Conservation (phyloP, 805 yeast genomes). For the Ogataea haglerorum region DNA sequence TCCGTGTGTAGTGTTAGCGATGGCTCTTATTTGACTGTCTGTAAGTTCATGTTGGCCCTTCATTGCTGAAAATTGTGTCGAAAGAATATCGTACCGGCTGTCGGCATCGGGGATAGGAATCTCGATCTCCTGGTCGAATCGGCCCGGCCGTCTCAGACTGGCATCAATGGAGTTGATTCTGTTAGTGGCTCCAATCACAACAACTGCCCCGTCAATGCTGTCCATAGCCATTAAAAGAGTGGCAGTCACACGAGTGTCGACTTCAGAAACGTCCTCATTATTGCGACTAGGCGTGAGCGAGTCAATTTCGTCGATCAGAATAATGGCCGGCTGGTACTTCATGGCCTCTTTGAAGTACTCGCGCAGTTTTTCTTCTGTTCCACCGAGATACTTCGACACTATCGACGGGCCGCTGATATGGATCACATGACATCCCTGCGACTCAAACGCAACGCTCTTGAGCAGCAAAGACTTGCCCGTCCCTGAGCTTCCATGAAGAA, state of each 20-base stretch:
- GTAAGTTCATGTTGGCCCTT: conserved; percentile 45
- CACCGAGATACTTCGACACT: conserved; percentile 90
- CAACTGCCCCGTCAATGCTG: conserved; percentile 60
- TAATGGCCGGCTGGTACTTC: conserved; percentile 79
- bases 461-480: conserved; percentile 92
- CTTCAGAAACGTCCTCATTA: conserved; percentile 84
- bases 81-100: conserved; percentile 71
- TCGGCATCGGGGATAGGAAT: conserved; percentile 89
- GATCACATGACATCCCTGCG: conserved; percentile 72
- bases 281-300: conserved; percentile 83
- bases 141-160: conserved; percentile 85
- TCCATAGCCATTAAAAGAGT: conserved; percentile 82
- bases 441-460: conserved; percentile 74
- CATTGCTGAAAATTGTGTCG: conserved; percentile 57
- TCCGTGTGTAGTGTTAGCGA: conserved; percentile 87
- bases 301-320: conserved; percentile 91
- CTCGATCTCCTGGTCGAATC: conserved; percentile 91
- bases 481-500: conserved; percentile 97
- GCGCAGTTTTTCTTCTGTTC: conserved; percentile 83
- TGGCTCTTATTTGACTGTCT: conserved; percentile 49
- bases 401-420: conserved; percentile 88
- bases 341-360: conserved; percentile 81
- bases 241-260: conserved; percentile 87
- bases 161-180: conserved; percentile 89
- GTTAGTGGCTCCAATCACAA: conserved; percentile 90